Percentiles rank a stretch among this genome's conserved stretches.
Conservation (phyloP, 352 stramenopile genomes). For the Globisporangium yorkense region DNA sequence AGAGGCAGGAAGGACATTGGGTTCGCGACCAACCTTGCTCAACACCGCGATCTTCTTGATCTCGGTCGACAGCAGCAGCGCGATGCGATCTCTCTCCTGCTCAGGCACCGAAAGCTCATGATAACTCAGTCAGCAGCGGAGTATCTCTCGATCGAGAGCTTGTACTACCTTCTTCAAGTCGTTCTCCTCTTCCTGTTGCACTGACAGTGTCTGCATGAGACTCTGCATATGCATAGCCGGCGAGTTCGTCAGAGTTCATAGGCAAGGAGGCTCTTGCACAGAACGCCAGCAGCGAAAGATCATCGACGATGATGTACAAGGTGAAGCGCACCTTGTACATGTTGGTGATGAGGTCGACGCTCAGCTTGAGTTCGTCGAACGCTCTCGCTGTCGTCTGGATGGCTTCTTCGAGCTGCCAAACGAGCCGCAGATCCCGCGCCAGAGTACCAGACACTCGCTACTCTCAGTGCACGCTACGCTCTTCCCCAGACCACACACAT, state of each 20-base stretch:
- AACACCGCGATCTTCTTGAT: conserved; percentile 77
- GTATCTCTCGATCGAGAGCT: neutral
- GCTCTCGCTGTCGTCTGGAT: conserved; percentile 48
- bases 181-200: conserved; percentile 51
- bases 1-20: neutral
- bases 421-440: too few species aligned
- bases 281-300: neutral
- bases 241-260: neutral
- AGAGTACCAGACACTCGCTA: neutral
- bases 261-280: neutral
- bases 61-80: conserved; percentile 42
- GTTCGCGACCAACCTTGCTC: conserved; percentile 31
- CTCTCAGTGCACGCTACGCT: neutral
- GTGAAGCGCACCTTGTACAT: conserved; percentile 74
- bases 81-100: conserved; percentile 49
- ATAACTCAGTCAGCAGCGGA: neutral
- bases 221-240: conserved; percentile 14
- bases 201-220: conserved; percentile 37
- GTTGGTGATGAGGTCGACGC: conserved; percentile 80
- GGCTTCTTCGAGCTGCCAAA: conserved; percentile 50
- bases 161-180: conserved; percentile 37
- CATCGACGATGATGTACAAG: neutral
- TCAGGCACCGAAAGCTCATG: neutral
- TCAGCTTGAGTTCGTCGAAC: conserved; percentile 75
- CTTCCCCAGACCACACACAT: neutral